Conservation (phyloP, 2,329 filamentous ascomycete genomes). For the Fusarium coicis region DNA sequence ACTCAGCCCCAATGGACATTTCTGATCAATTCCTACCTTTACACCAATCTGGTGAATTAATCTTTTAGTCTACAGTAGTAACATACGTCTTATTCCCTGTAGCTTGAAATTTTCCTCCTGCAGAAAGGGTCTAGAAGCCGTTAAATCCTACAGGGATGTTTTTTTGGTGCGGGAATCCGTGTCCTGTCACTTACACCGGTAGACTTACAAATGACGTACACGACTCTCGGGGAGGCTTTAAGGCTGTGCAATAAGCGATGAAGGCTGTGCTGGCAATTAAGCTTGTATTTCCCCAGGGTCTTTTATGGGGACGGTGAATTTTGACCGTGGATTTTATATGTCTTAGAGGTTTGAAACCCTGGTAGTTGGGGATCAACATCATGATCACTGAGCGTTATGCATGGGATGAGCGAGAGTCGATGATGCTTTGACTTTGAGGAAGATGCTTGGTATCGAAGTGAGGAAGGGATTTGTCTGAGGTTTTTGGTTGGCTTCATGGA, state of each 20-base stretch:
- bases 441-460: neutral
- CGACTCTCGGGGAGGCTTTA: slow-evolving; percentile 17
- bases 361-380: neutral
- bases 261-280: slow-evolving; percentile 27
- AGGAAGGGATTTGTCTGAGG: neutral
- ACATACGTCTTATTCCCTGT: neutral
- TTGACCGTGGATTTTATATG: slow-evolving; percentile 20
- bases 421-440: slow-evolving; percentile 20
- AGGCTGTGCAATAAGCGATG: slow-evolving; percentile 10
- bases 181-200: neutral
- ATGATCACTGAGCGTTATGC: neutral
- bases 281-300: slow-evolving; percentile 26
- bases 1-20: slow-evolving; percentile 28
- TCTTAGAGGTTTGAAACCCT: neutral
- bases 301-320: slow-evolving; percentile 31
- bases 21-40: slow-evolving; percentile 2
- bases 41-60: neutral
- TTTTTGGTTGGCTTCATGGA: neutral
- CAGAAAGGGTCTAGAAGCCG: slow-evolving; percentile 12
- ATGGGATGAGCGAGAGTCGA: slow-evolving; percentile 10
- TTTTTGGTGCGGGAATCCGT: neutral
- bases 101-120: neutral
- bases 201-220: slow-evolving; percentile 20
- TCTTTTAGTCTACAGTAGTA: neutral
- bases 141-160: neutral